phyloP scores from a whole-genome alignment of 164 flowering plant species.

The Sedum album region DNA sequence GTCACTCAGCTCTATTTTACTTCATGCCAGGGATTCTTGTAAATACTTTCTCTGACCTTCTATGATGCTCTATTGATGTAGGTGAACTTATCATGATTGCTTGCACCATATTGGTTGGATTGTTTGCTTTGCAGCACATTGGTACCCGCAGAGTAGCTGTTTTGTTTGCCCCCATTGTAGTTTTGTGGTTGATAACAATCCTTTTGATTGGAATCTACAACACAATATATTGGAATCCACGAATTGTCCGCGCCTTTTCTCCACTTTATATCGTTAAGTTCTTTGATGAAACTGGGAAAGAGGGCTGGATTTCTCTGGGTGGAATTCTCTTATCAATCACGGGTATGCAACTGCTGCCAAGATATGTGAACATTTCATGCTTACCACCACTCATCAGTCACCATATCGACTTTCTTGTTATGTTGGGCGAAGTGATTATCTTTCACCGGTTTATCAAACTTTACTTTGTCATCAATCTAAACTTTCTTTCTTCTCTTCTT shows the following conservation, averaged over 20 bases:
- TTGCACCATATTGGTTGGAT: constrained; percentile 72
- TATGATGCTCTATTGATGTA: neutral
- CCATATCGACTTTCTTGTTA: neutral
- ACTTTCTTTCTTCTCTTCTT: constrained; percentile 1
- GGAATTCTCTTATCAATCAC: constrained; percentile 76
- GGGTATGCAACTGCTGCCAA: constrained; percentile 31
- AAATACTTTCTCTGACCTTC: neutral
- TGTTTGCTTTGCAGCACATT: constrained; percentile 82
- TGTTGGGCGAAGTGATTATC: neutral
- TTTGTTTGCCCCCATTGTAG: constrained; percentile 74
- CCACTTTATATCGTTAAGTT: constrained; percentile 69
- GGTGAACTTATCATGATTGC: constrained; percentile 55
- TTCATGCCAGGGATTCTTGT: neutral
- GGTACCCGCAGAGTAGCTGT: constrained; percentile 82
- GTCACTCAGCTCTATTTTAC: constrained; percentile 8
- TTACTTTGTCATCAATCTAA: neutral
- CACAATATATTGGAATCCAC: constrained; percentile 64
- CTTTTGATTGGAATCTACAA: constrained; percentile 71
- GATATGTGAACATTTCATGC: neutral
- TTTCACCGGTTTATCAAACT: too few relatives aligned
- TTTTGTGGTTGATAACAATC: constrained; percentile 69
- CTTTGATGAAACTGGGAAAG: constrained; percentile 62
- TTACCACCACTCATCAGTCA: neutral
- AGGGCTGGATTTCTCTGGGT: constrained; percentile 90
- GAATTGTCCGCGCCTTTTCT: constrained; percentile 53